Conservation (phyloP, 2,329 filamentous ascomycete genomes). For the Calonectria crousiana region DNA sequence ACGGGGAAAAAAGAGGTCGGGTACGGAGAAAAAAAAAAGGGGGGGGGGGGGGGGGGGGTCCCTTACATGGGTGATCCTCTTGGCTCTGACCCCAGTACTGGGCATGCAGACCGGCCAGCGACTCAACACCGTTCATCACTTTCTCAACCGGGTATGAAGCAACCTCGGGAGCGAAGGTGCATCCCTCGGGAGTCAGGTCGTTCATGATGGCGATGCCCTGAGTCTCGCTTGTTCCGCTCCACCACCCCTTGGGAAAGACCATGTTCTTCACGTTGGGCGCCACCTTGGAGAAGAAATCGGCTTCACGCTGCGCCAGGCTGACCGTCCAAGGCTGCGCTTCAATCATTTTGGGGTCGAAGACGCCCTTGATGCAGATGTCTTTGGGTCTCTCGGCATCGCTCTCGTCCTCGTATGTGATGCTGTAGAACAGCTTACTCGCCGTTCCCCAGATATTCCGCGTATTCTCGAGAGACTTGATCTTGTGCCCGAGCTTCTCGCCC, state of each 20-base stretch:
- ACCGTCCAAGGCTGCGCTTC: neutral
- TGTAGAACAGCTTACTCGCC: slow-evolving; percentile 45
- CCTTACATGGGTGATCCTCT: slow-evolving; percentile 15
- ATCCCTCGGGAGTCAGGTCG: slow-evolving; percentile 14
- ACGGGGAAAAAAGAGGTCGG: neutral
- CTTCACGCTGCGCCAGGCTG: neutral
- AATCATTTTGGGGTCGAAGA: slow-evolving; percentile 49
- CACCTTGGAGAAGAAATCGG: slow-evolving; percentile 9
- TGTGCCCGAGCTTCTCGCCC: slow-evolving; percentile 33
- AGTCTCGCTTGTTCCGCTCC: slow-evolving; percentile 1
- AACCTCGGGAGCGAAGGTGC: slow-evolving; percentile 15
- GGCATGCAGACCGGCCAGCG: slow-evolving; percentile 25
- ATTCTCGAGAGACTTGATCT: slow-evolving; percentile 39
- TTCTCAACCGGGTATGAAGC: slow-evolving; percentile 9
- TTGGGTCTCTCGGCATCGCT: slow-evolving; percentile 23
- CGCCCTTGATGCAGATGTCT: slow-evolving; percentile 52
- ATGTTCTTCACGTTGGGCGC: slow-evolving; percentile 4
- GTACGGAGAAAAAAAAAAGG: neutral
- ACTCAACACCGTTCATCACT: slow-evolving; percentile 16
- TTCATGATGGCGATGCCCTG: slow-evolving; percentile 27
- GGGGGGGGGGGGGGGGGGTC: neutral
- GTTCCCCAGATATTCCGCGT: slow-evolving; percentile 45
- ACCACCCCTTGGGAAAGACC: slow-evolving; percentile 7
- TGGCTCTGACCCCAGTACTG: slow-evolving; percentile 15
- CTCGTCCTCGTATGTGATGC: slow-evolving; percentile 45